Base-by-base conservation (phyloP, 495 filamentous ascomycete genomes). In the Immersiella caudata region DNA sequence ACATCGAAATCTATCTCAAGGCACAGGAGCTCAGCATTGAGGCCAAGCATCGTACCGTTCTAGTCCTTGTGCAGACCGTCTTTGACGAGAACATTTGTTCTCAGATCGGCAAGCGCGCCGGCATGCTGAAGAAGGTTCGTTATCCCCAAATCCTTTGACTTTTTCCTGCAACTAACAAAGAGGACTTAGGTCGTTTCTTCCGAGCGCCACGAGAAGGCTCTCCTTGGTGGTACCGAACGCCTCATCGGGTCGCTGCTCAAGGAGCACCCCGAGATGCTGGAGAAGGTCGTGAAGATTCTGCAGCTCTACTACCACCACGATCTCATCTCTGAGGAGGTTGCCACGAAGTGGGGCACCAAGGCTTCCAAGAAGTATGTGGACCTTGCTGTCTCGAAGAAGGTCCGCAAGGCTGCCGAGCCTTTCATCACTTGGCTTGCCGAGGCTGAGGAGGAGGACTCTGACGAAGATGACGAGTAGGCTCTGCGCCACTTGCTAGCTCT, bases 351-450 rank as follows among this genome's bases (percentile, higher is more conserved):
- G 95, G 93, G 93, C 65, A 83, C 86, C 71, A 96, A 94, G 85
- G 93, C 94, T 35, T 96, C 93, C 87, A 97, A 96, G 88, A 96
- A 96, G 79, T 97, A 97, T 75, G 93, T 97, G 75, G 95, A 98
- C 71, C 75, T 94, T 40, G 70, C 87, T 52, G 94, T 88, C 66
- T 97, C 93, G 82, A 94, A 93, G 85, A 97, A 97, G 85, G 91
- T 98, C 72, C 91, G 93, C 84, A 95, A 96, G 85, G 88, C 91
- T 67, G 94, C 95, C 35, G 91, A 94, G 84, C 88, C 90, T 58
- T 97, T 99, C 87, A 84, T 97, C 70, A 89, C 87, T 69, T 97
- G 95, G 95, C 91, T 99, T 40, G 86, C 92, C 73, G 93, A 87
- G 73, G 96, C 95, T 59, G 93, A 95, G 78, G 91, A 90, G 75